Conservation (phyloP, 768 basidiomycete genomes). For the Phylloporus arenicola region DNA sequence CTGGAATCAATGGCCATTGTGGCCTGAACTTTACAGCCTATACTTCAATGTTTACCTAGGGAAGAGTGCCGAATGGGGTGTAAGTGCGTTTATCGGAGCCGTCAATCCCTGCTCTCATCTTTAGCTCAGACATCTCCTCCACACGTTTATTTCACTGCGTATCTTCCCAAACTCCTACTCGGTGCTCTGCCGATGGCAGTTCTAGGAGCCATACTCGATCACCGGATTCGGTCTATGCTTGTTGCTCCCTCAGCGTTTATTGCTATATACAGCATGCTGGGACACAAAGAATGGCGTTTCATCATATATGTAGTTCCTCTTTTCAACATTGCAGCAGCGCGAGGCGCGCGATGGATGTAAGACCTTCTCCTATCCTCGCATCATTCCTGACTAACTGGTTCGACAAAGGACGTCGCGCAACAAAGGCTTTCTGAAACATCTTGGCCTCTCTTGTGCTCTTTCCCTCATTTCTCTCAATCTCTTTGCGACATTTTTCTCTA, state of each 20-base stretch:
- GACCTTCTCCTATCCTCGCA: slow-evolving; percentile 21
- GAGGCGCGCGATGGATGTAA: slow-evolving; percentile 61
- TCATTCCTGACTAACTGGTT: background rate
- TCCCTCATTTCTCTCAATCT: slow-evolving; percentile 52
- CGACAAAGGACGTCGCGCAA: slow-evolving; percentile 39
- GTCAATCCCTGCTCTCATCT: slow-evolving; percentile 1
- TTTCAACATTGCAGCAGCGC: slow-evolving; percentile 74
- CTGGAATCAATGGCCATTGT: slow-evolving; percentile 67
- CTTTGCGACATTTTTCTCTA: slow-evolving; percentile 46
- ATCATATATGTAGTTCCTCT: slow-evolving; percentile 81
- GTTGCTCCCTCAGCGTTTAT: slow-evolving; percentile 51
- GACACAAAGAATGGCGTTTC: slow-evolving; percentile 98
- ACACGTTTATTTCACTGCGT: slow-evolving; percentile 56
- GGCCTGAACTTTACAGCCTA: slow-evolving; percentile 80
- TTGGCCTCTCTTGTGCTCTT: slow-evolving; percentile 43
- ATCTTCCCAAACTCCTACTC: slow-evolving; percentile 76
- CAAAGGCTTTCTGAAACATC: slow-evolving; percentile 43
- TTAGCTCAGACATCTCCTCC: slow-evolving; percentile 58
- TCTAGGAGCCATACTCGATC: slow-evolving; percentile 46
- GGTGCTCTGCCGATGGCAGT: slow-evolving; percentile 55
- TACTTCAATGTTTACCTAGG: slow-evolving; percentile 86
- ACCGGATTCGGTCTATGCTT: slow-evolving; percentile 46
- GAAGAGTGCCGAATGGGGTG: slow-evolving; percentile 90
- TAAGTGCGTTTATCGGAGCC: slow-evolving; percentile 35
- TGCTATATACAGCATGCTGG: slow-evolving; percentile 62